A percentile compares a stretch with the other conserved stretches of the same genome.
These are phyloP conservation scores for Solanum lignicaule DNA, from an alignment of 257 asterid species.

Conservation along the genomic window DNA sequence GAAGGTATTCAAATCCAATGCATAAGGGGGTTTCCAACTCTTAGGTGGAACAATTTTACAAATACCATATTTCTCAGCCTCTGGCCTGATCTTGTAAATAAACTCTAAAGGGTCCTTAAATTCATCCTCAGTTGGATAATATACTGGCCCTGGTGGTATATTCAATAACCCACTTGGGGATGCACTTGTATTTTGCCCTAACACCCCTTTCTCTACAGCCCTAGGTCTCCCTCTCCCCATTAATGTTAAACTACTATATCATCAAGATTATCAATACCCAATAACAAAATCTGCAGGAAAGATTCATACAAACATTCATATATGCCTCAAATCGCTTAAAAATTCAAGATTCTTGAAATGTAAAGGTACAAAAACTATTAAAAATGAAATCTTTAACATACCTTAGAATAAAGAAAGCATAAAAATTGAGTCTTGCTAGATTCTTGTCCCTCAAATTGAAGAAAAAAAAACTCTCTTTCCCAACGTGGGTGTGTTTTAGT, in stretches of 20 bases:
- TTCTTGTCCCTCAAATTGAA: background rate
- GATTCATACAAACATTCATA: background rate
- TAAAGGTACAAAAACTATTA: background rate
- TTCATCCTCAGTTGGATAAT: constrained; percentile 80
- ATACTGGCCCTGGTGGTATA: constrained; percentile 84
- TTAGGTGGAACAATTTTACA: constrained; percentile 91
- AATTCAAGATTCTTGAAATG: background rate
- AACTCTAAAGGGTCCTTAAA: constrained; percentile 84
- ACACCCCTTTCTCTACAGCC: constrained; percentile 67
- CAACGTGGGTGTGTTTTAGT: background rate
- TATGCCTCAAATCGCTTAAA: background rate
- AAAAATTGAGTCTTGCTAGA: background rate
- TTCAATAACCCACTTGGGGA: constrained; percentile 34
- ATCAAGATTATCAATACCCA: background rate
- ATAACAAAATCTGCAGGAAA: background rate
- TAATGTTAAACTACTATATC: constrained; percentile 1
- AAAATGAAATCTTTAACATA: background rate
- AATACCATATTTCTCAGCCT: constrained; percentile 92
- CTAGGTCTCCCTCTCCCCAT: constrained; percentile 89
- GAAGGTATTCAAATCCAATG: constrained; percentile 56
- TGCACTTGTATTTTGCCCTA: constrained; percentile 38
- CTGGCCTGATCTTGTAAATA: constrained; percentile 84
- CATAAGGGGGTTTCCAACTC: constrained; percentile 87
- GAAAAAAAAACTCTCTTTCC: background rate
- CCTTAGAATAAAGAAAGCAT: background rate